These are phyloP conservation scores for Pichia gijzeniarum DNA, from an alignment of 805 yeast genomes.

Conservation along the genomic window DNA sequence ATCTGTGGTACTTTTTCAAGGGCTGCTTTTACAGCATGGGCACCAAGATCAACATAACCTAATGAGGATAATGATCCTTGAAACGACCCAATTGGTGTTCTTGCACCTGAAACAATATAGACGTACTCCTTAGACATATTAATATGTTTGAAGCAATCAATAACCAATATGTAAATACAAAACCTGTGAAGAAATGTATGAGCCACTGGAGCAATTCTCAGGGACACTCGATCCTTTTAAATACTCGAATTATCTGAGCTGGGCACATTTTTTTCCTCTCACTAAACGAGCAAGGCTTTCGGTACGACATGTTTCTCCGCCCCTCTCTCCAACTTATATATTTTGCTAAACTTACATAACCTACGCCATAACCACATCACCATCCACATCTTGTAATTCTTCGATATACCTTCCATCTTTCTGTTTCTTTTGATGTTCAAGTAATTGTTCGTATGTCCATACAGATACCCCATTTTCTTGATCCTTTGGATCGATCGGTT, in stretches of 20 bases:
- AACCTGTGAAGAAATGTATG: too few species aligned
- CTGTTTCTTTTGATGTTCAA: conserved; percentile 51
- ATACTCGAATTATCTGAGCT: too few species aligned
- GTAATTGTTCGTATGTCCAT: conserved; percentile 73
- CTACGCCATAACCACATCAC: conserved; percentile 10
- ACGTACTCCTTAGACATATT: conserved; percentile 39
- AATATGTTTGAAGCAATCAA: background rate
- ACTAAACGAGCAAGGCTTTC: too few species aligned
- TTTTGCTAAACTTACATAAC: too few species aligned
- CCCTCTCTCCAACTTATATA: too few species aligned
- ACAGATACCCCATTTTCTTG: conserved; percentile 86
- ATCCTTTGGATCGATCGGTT: conserved; percentile 82
- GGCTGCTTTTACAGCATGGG: conserved; percentile 88
- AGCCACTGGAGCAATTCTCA: too few species aligned
- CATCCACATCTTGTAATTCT: conserved; percentile 32
- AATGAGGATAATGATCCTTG: conserved; percentile 76
- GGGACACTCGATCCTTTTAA: too few species aligned
- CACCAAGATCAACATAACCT: conserved; percentile 79
- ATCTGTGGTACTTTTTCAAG: conserved; percentile 76
- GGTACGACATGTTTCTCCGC: too few species aligned
- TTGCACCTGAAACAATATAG: conserved; percentile 83
- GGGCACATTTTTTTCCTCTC: too few species aligned
- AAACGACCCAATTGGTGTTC: conserved; percentile 96
- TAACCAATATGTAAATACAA: too few species aligned
- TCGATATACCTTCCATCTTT: conserved; percentile 18